phyloP scores from a whole-genome alignment of 2,329 filamentous ascomycete species.

The Fusarium newnesense region DNA sequence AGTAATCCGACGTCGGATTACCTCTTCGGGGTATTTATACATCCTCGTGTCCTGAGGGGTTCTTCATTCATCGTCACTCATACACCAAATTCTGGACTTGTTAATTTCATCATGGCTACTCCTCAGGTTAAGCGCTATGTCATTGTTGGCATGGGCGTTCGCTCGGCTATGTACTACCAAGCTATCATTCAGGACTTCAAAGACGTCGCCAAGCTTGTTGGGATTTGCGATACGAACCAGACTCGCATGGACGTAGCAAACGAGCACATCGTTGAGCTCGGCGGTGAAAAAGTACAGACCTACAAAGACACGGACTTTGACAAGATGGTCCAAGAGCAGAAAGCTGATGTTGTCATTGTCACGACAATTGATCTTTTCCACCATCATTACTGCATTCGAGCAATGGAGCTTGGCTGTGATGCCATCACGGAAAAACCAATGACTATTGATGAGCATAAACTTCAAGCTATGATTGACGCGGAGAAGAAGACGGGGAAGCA shows the following conservation, averaged over 20 bases:
- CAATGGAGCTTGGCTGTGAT: conserved; percentile 67
- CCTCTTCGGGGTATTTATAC: conserved; percentile 14
- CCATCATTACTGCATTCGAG: conserved; percentile 67
- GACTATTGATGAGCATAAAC: conserved; percentile 66
- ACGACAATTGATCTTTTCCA: conserved; percentile 72
- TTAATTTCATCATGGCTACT: conserved; percentile 16
- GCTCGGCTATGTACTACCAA: conserved; percentile 69
- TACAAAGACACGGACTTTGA: conserved; percentile 67
- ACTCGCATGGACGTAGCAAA: conserved; percentile 69
- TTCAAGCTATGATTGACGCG: conserved; percentile 58
- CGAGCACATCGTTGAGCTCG: conserved; percentile 56
- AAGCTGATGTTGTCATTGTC: conserved; percentile 69
- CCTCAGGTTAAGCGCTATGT: conserved; percentile 58
- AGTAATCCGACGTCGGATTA: conserved; percentile 10
- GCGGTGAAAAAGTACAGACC: conserved; percentile 61
- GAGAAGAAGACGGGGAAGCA: conserved; percentile 50
- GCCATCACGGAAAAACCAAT: conserved; percentile 73
- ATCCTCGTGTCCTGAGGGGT: not conserved
- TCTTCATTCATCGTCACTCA: too few relatives aligned
- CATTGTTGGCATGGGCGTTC: conserved; percentile 67
- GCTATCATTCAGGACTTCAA: conserved; percentile 65
- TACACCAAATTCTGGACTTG: not conserved
- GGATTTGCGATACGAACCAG: conserved; percentile 69
- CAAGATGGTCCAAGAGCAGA: conserved; percentile 65
- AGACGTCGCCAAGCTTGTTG: conserved; percentile 61